phyloP scores from a whole-genome alignment of 495 filamentous ascomycete genomes.

The Penicillium alfredii region DNA sequence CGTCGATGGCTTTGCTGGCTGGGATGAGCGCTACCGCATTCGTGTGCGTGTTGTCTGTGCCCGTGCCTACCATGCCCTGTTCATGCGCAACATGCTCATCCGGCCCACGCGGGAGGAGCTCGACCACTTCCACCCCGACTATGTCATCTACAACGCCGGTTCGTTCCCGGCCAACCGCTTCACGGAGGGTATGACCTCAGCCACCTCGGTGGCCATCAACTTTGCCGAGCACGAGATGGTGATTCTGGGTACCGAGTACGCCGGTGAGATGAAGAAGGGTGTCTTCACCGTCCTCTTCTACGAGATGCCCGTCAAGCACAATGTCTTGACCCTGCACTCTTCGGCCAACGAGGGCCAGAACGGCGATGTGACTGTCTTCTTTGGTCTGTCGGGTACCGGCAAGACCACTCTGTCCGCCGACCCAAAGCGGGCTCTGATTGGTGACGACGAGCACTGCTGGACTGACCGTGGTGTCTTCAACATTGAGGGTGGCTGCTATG shows the following conservation, averaged over 20 bases:
- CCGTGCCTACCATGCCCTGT: constrained; percentile 97
- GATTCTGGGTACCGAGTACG: constrained; percentile 97
- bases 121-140: constrained; percentile 95
- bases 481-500: constrained; percentile 99
- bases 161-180: constrained; percentile 98
- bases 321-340: constrained; percentile 94
- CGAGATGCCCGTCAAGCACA: constrained; percentile 99
- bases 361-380: constrained; percentile 96
- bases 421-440: constrained; percentile 91
- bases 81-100: constrained; percentile 99
- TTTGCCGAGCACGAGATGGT: constrained; percentile 94
- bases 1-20: constrained; percentile 93
- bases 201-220: constrained; percentile 81
- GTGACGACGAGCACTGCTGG: constrained; percentile 99
- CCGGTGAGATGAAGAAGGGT: constrained; percentile 99
- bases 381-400: constrained; percentile 95
- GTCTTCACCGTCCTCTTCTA: constrained; percentile 99
- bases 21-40: constrained; percentile 98
- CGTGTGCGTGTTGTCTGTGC: constrained; percentile 97
- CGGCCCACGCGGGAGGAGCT: constrained; percentile 84
- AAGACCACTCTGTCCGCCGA: constrained; percentile 98
- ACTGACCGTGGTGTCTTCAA: constrained; percentile 96
- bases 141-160: constrained; percentile 99
- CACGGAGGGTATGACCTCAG: constrained; percentile 96
- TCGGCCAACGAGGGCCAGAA: constrained; percentile 85